phyloP scores from a whole-genome alignment of 2,329 filamentous ascomycete species.

The Coniochaeta prunicola region DNA sequence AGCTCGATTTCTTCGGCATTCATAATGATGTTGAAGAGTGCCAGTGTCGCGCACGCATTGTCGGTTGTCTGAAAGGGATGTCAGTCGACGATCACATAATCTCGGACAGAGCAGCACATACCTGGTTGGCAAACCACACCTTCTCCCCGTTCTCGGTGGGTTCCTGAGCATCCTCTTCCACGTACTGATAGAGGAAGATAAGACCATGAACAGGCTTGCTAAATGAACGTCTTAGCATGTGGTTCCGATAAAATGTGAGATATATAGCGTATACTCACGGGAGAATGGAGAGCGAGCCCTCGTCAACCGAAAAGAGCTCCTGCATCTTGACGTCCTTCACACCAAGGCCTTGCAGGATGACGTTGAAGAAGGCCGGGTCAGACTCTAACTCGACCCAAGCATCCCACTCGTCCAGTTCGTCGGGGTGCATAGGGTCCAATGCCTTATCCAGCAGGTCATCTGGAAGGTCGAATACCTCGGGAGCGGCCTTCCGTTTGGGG shows the following conservation, averaged over 20 bases:
- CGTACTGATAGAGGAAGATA: constrained; percentile 79
- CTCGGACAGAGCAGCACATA: constrained; percentile 26
- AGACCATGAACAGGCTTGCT: constrained; percentile 73
- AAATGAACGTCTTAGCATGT: constrained; percentile 2
- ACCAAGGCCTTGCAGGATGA: constrained; percentile 73
- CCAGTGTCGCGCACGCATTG: constrained; percentile 89
- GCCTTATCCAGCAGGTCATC: constrained; percentile 38
- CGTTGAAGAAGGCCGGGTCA: constrained; percentile 81
- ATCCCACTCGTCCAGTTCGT: constrained; percentile 55
- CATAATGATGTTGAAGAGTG: constrained; percentile 88
- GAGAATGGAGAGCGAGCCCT: constrained; percentile 53
- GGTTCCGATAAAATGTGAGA: neutral
- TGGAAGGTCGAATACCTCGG: constrained; percentile 20
- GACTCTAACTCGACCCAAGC: constrained; percentile 84
- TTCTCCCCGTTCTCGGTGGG: constrained; percentile 49
- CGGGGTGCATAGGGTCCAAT: constrained; percentile 36
- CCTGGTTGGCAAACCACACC: constrained; percentile 94
- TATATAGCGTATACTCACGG: constrained; percentile 38
- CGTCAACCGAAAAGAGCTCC: constrained; percentile 68
- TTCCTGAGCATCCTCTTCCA: constrained; percentile 43
- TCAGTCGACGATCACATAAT: constrained; percentile 7
- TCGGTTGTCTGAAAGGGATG: constrained; percentile 55
- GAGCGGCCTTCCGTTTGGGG: constrained; percentile 15
- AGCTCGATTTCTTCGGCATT: constrained; percentile 63
- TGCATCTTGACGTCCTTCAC: constrained; percentile 66